phyloP scores from a whole-genome alignment of 1,284 basidiomycete genomes.

The Ceratobasidium sp. region DNA sequence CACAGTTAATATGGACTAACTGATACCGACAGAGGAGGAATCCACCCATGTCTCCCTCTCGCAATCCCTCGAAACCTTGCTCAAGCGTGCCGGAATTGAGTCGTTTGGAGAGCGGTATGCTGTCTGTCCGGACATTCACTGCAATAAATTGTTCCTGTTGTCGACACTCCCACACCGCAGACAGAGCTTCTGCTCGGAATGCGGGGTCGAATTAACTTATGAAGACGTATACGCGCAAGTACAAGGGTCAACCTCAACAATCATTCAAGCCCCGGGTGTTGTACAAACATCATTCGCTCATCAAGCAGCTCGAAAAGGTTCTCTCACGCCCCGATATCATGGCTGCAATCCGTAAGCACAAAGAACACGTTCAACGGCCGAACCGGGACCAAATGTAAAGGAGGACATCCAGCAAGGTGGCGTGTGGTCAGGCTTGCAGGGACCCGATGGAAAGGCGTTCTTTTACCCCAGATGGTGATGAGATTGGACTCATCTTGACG shows the following conservation, averaged over 20 bases:
- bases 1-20: not conserved
- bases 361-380: constrained; percentile 7
- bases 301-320: constrained; percentile 7
- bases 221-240: not conserved
- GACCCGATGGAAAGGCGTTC: constrained; percentile 14
- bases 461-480: constrained; percentile 16
- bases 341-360: constrained; percentile 12
- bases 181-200: not conserved
- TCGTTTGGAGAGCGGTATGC: not conserved
- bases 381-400: not conserved
- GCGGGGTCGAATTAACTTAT: not conserved
- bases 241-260: not conserved
- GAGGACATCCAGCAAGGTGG: constrained; percentile 43
- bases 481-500: constrained; percentile 34
- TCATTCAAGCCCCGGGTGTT: not conserved
- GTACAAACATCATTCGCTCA: constrained; percentile 10
- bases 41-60: not conserved
- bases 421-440: constrained; percentile 15
- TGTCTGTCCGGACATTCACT: not conserved
- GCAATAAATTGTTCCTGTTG: not conserved
- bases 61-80: not conserved
- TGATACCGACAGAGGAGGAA: not conserved
- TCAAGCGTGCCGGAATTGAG: not conserved
- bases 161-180: not conserved
- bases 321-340: constrained; percentile 22